Percentiles rank a stretch among this genome's conserved stretches.
Conservation (phyloP, 768 basidiomycete species). For the Cyathus striatus region DNA sequence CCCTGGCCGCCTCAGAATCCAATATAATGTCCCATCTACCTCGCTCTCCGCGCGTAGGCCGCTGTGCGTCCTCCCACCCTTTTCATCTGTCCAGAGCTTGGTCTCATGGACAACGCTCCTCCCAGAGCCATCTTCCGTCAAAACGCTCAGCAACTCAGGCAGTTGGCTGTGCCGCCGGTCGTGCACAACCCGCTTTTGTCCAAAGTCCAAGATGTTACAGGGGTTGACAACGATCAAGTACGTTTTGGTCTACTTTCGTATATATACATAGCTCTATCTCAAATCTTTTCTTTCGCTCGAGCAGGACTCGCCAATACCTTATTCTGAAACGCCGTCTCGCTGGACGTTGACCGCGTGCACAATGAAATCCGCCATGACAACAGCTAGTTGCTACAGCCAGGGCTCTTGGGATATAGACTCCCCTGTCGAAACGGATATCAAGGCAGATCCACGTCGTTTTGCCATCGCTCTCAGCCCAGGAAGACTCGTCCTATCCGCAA, state of each 20-base stretch:
- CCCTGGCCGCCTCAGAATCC: neutral
- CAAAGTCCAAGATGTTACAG: neutral
- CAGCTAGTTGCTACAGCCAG: slow-evolving; percentile 16
- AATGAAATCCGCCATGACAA: slow-evolving; percentile 8
- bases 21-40: neutral
- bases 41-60: neutral
- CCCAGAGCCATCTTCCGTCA: neutral
- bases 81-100: neutral
- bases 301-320: neutral
- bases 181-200: neutral
- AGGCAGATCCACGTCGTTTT: slow-evolving; percentile 10
- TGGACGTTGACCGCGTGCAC: slow-evolving; percentile 10
- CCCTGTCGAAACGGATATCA: slow-evolving; percentile 8
- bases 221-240: neutral
- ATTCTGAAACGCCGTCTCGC: slow-evolving; percentile 5
- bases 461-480: slow-evolving; percentile 13
- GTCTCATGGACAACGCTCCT: neutral
- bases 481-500: neutral
- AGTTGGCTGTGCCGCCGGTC: neutral
- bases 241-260: too few relatives aligned
- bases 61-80: slow-evolving; percentile 1
- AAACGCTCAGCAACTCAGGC: neutral
- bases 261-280: too few relatives aligned
- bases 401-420: slow-evolving; percentile 9
- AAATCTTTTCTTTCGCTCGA: neutral